phyloP scores from a whole-genome alignment of 306 rosid species.

The Malus sylvestris region DNA sequence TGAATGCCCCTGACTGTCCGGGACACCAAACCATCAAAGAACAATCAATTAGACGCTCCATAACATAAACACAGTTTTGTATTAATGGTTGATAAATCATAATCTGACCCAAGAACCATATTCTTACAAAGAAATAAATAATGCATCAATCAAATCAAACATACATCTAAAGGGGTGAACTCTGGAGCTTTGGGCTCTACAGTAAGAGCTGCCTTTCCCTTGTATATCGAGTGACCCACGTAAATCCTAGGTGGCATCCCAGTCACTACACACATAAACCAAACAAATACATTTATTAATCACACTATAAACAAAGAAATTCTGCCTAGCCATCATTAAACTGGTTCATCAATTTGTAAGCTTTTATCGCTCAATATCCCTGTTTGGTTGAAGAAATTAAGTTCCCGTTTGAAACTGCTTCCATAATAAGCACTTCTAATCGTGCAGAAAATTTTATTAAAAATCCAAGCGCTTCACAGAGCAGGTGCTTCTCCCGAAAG shows the following conservation, averaged over 20 bases:
- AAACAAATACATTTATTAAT: conserved; percentile 17
- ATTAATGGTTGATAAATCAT: not conserved
- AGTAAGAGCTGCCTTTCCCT: conserved; percentile 92
- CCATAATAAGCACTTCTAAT: not conserved
- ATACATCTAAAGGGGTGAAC: conserved; percentile 63
- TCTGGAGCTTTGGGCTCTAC: conserved; percentile 81
- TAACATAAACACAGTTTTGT: no score
- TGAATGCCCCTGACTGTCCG: conserved; percentile 80
- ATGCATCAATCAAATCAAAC: conserved; percentile 21
- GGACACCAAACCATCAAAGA: conserved; percentile 18
- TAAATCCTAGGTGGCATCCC: conserved; percentile 60
- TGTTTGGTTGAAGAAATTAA: not conserved
- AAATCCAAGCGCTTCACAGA: not conserved
- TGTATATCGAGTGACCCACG: conserved; percentile 89
- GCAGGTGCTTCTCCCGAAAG: not conserved
- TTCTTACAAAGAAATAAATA: conserved; percentile 2
- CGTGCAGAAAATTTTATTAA: not conserved
- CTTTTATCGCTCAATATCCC: not conserved
- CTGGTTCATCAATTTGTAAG: not conserved
- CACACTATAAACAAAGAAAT: conserved; percentile 12
- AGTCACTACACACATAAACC: conserved; percentile 32
- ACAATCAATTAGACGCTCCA: no score
- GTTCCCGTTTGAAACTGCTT: not conserved
- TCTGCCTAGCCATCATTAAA: conserved; percentile 1
- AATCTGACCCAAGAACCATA: not conserved